Base-by-base conservation (phyloP, 2,329 filamentous ascomycete species). In the Pestalotiopsis sp. region DNA sequence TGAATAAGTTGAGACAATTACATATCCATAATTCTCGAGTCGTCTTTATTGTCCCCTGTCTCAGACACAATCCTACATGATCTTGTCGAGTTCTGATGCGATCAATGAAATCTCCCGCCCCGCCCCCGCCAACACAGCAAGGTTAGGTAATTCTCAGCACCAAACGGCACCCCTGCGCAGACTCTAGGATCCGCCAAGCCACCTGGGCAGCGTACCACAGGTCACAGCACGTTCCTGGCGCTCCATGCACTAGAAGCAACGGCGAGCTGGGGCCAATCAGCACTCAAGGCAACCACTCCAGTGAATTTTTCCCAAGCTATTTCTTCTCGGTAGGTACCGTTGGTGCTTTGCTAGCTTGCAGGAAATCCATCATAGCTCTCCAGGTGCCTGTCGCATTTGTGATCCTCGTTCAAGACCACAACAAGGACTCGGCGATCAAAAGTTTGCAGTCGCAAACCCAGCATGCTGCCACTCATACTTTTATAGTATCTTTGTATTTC, bases 251-350 rank as follows among this genome's bases (percentile, higher is more conserved):
- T 52, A 25, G 9, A 49, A 64, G 62, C 62, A 13, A 25, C n/a
- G 9, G 36, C 62, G 25, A 52, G 62, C 62, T 20, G 17, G 17
- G n/a, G 36, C 62, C 62, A 64, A 65, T 65, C 64, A 65, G 31
- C 17, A 25, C 31, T 52, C 62, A 64, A 52, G 17, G 6, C 60
- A 11, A 20, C 14, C 14, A 20, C 45, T 59, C 23, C 59, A 62
- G 59, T 36, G 31, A 62, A 39, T 39, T 39, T 62, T 62, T 62
- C 27, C 31, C 57, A 59, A 59, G 23, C 23, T 17, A 39, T 49
- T 38, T 13, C n/a, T 23, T 49, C 39, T 36, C 5, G 9, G 31
- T 20, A 38, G 12, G 31, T 39, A 20, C 20, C 31, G 31, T 36
- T 36, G 31, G 31, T 36, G n/a, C 36, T 65, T 39, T 52, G 62